Percentiles rank a stretch among this genome's conserved stretches.
phyloP scores from a whole-genome alignment of 1,284 basidiomycete species.

The Somion occarium region DNA sequence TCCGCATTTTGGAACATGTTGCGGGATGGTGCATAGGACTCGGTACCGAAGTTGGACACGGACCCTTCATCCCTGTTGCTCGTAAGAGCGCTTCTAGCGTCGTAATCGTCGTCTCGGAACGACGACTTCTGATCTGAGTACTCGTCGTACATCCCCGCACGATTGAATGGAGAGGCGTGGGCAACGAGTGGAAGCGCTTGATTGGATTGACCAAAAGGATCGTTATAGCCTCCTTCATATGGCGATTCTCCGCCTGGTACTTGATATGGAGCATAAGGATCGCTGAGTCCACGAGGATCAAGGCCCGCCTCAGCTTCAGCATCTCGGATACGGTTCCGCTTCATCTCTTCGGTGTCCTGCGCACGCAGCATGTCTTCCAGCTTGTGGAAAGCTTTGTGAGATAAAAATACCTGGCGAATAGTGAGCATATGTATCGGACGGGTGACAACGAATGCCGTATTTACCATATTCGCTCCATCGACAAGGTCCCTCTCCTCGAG shows the following conservation, averaged over 20 bases:
- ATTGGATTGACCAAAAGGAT: constrained; percentile 51
- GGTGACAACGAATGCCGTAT: constrained; percentile 14
- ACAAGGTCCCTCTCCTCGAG: constrained; percentile 75
- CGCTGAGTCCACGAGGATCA: constrained; percentile 60
- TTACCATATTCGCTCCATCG: constrained; percentile 76
- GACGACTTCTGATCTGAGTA: constrained; percentile 80
- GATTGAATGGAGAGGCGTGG: constrained; percentile 74
- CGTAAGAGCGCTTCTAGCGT: constrained; percentile 68
- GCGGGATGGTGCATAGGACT: constrained; percentile 88
- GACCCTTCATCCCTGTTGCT: constrained; percentile 78
- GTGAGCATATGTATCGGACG: constrained; percentile 5
- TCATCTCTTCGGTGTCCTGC: constrained; percentile 80
- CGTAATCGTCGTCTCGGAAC: constrained; percentile 71
- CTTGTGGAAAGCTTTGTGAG: constrained; percentile 81
- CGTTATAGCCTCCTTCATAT: constrained; percentile 43
- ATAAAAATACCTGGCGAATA: constrained; percentile 78
- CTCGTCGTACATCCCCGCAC: constrained; percentile 65
- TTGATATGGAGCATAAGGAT: constrained; percentile 75
- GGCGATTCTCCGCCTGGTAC: constrained; percentile 46
- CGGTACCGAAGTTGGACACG: constrained; percentile 77
- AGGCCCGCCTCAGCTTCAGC: constrained; percentile 73
- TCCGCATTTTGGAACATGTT: constrained; percentile 91
- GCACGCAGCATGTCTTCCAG: constrained; percentile 87
- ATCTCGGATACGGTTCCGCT: constrained; percentile 68
- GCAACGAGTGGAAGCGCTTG: constrained; percentile 72